These are phyloP conservation scores for Trichoderma gamsii DNA, from an alignment of 495 filamentous ascomycete genomes.

Conservation along the genomic window DNA sequence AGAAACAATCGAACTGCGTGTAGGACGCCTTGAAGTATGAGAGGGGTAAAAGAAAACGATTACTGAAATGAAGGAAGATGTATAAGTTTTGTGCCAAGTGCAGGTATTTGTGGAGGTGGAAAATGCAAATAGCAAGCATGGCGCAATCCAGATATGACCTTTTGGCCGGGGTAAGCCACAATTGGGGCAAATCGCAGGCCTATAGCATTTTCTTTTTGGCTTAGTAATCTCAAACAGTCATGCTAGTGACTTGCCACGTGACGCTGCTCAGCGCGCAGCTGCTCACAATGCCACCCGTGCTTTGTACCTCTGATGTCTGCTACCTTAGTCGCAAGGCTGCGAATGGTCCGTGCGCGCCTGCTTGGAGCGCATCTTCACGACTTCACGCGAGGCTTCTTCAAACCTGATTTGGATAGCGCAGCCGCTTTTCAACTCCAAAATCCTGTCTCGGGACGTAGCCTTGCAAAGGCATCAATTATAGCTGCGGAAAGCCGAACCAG, in stretches of 20 bases:
- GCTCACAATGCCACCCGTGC: background rate
- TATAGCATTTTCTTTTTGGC: background rate
- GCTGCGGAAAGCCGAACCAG: background rate
- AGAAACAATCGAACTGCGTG: background rate
- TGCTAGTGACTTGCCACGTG: background rate
- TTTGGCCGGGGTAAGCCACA: background rate
- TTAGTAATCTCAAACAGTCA: background rate
- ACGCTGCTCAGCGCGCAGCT: background rate
- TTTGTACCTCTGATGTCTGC: background rate
- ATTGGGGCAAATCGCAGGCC: background rate
- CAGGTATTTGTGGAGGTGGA: background rate
- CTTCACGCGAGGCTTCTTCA: constrained; percentile 2
- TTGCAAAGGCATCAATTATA: background rate
- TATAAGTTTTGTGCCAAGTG: background rate
- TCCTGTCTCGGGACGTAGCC: background rate
- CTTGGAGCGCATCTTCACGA: constrained; percentile 14
- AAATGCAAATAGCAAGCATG: background rate
- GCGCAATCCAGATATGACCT: background rate
- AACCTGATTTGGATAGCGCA: constrained; percentile 15
- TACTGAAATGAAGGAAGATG: background rate
- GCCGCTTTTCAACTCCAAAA: background rate
- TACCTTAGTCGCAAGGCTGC: constrained; percentile 11
- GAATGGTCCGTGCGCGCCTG: constrained; percentile 16
- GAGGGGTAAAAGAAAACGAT: background rate
- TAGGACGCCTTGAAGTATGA: background rate